Percentiles rank a stretch among this genome's conserved stretches.
Conservation (phyloP, 2,329 filamentous ascomycete genomes). For the Orbilia brochopaga region DNA sequence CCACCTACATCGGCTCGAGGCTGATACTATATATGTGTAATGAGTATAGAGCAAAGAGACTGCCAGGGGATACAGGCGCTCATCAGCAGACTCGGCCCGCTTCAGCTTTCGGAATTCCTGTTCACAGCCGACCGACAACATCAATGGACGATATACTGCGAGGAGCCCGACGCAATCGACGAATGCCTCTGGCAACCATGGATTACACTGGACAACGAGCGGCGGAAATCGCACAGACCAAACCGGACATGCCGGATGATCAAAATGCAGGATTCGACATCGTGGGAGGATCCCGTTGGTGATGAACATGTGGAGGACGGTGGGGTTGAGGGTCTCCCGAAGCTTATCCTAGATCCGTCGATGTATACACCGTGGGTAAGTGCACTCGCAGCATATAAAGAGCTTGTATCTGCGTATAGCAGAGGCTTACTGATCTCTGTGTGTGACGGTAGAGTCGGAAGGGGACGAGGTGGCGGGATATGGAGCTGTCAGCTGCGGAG, state of each 20-base stretch:
- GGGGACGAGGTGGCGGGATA: constrained; percentile 20
- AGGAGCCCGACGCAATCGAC: constrained; percentile 21
- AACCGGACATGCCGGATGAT: not conserved
- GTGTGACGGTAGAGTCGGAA: constrained; percentile 18
- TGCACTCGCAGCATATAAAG: no score
- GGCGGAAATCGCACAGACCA: not conserved
- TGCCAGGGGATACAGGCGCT: constrained; percentile 17
- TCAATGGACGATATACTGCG: constrained; percentile 34
- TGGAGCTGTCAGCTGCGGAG: constrained; percentile 19
- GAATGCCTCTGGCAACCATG: constrained; percentile 16
- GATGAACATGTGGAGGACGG: not conserved
- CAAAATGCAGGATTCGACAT: not conserved
- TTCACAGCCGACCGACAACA: constrained; percentile 15
- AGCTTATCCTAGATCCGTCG: not conserved
- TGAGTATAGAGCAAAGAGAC: constrained; percentile 7
- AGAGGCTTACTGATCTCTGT: no score
- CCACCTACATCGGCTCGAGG: not conserved
- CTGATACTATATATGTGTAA: not conserved
- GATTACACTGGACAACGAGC: constrained; percentile 2
- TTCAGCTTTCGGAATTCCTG: constrained; percentile 30
- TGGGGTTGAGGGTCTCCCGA: not conserved
- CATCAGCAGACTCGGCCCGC: constrained; percentile 21
- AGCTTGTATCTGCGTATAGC: no score
- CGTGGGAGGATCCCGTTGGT: not conserved
- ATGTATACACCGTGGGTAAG: not conserved